A percentile compares a stretch with the other conserved stretches of the same genome.
phyloP scores from a whole-genome alignment of 2,329 filamentous ascomycete species.

The Thielaviopsis populi region DNA sequence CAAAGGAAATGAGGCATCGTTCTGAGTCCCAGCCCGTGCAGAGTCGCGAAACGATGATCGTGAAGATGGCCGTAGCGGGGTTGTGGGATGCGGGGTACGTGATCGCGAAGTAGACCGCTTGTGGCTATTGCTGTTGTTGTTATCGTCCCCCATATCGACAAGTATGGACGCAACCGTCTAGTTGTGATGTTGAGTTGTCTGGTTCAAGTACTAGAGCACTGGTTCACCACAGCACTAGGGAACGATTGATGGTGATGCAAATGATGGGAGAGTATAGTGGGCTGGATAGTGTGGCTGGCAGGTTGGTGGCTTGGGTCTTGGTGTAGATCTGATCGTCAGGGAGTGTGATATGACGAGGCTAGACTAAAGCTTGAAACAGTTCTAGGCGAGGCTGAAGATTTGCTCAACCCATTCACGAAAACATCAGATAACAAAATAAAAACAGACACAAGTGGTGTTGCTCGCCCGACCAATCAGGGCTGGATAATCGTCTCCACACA shows the following conservation, averaged over 20 bases:
- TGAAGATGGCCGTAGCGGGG: slow-evolving; percentile 78
- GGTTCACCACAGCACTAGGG: too few relatives aligned
- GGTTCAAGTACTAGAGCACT: too few relatives aligned
- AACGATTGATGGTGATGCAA: background rate
- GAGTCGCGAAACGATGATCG: slow-evolving; percentile 77
- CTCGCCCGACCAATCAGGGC: background rate
- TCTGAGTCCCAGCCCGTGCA: slow-evolving; percentile 38
- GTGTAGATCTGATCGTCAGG: background rate
- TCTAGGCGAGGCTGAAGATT: background rate
- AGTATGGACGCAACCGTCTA: background rate
- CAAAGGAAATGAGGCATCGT: slow-evolving; percentile 50
- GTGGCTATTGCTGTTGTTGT: slow-evolving; percentile 16
- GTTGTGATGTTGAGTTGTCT: too few relatives aligned
- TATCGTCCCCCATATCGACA: slow-evolving; percentile 19
- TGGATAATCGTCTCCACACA: background rate
- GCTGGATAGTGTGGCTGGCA: background rate
- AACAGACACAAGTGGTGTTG: background rate
- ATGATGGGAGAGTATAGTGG: background rate
- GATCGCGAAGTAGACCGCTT: slow-evolving; percentile 44
- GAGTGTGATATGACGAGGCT: background rate
- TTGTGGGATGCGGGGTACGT: slow-evolving; percentile 65
- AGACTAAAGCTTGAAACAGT: background rate
- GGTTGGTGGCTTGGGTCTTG: background rate
- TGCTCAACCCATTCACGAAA: background rate
- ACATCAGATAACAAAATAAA: background rate